Conservation (phyloP, 768 basidiomycete species). For the Mycena epipterygia region DNA sequence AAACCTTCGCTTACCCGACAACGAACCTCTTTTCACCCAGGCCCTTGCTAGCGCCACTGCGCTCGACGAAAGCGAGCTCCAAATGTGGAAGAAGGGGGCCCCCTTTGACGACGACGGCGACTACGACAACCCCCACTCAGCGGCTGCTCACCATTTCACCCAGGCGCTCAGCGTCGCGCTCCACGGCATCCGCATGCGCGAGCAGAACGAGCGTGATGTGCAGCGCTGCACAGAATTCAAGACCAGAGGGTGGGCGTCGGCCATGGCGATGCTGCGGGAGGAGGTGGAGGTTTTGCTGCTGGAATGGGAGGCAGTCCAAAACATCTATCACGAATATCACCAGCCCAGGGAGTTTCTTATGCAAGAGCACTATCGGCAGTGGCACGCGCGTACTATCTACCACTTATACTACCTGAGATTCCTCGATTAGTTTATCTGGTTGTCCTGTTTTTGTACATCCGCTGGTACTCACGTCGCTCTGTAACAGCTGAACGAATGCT, state of each 20-base stretch:
- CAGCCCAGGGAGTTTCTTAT: slow-evolving; percentile 6
- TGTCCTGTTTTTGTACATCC: no score
- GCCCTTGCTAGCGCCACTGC: background rate
- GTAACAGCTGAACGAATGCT: no score
- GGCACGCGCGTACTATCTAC: slow-evolving; percentile 9
- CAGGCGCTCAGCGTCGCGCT: background rate
- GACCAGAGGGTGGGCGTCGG: background rate
- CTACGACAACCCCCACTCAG: background rate
- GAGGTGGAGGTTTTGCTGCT: background rate
- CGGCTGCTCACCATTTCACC: background rate
- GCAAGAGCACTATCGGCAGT: background rate
- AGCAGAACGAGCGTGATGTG: background rate
- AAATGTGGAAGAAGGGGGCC: background rate
- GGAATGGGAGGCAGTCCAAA: background rate
- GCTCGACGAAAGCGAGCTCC: background rate
- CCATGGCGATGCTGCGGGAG: background rate
- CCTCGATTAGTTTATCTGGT: no score
- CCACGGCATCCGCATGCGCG: background rate
- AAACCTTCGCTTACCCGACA: background rate
- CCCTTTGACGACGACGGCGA: slow-evolving; percentile 1
- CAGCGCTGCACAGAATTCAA: background rate
- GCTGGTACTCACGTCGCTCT: no score
- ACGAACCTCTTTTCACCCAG: background rate
- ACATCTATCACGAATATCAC: slow-evolving; percentile 2
- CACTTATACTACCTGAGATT: slow-evolving; percentile 10